A percentile compares a stretch with the other conserved stretches of the same genome.
Evolutionary conservation across 1,284 basidiomycete species (phyloP).

Genomic region (Sanghuangporus sanghuang): DNA sequence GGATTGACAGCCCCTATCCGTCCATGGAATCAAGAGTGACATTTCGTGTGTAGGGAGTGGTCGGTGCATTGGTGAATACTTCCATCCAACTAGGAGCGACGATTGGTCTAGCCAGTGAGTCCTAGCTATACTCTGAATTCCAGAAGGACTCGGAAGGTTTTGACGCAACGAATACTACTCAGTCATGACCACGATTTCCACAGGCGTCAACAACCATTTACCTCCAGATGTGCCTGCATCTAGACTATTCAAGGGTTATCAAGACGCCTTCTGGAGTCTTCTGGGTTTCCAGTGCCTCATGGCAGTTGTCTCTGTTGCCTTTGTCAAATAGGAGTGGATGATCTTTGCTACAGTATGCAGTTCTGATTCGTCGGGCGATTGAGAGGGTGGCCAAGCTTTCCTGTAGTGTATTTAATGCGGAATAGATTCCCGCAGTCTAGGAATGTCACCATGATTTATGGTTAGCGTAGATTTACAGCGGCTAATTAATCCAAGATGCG

Average conservation of each 20-base stretch:
- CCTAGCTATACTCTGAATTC: background rate
- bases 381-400: background rate
- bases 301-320: conserved; percentile 13
- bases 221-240: conserved; percentile 1
- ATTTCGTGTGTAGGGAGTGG: conserved; percentile 10
- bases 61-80: conserved; percentile 18
- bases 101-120: conserved; percentile 17
- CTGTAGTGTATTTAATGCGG: background rate
- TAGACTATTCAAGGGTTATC: conserved; percentile 12
- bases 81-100: conserved; percentile 19
- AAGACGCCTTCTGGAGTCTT: conserved; percentile 16
- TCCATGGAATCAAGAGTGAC: background rate
- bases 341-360: background rate
- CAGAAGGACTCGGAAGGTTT: background rate
- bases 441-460: background rate
- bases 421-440: background rate
- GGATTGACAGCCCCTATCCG: background rate
- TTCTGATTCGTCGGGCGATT: background rate
- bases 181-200: conserved; percentile 15
- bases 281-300: conserved; percentile 10
- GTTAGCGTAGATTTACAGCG: background rate
- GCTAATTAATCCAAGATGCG: background rate
- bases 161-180: background rate
- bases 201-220: conserved; percentile 12
- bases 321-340: conserved; percentile 4